Evolutionary conservation across 176 grass and related monocot species (phyloP).

Genomic region (Oryza brachyantha): DNA sequence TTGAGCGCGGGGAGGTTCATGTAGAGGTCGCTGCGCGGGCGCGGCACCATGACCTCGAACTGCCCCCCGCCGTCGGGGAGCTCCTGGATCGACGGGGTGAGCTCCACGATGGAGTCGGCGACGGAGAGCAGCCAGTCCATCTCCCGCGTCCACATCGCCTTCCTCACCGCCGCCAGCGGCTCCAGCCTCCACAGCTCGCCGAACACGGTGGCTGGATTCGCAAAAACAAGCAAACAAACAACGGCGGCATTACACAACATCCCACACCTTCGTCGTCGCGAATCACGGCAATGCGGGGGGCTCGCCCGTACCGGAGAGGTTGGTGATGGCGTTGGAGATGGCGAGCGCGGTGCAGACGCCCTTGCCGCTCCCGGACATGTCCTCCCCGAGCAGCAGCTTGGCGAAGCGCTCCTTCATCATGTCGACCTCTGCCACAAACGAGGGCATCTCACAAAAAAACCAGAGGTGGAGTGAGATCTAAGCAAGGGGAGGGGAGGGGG

Average conservation of each 20-base stretch:
- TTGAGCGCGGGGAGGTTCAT: slow-evolving; percentile 95
- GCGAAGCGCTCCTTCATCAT: slow-evolving; percentile 99
- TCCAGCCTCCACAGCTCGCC: slow-evolving; percentile 98
- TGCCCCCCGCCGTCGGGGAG: slow-evolving; percentile 74
- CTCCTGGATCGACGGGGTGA: slow-evolving; percentile 85
- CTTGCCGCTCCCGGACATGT: slow-evolving; percentile 99
- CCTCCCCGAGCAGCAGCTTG: slow-evolving; percentile 94
- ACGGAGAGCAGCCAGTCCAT: slow-evolving; percentile 95
- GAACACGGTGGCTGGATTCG: slow-evolving; percentile 74
- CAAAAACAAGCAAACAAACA: too few species aligned
- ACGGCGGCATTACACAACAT: too few species aligned
- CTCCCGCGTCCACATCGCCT: slow-evolving; percentile 95
- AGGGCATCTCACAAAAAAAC: not conserved
- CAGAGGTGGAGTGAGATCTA: not conserved
- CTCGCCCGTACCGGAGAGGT: slow-evolving; percentile 71
- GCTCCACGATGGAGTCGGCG: slow-evolving; percentile 89
- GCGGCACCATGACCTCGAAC: slow-evolving; percentile 96
- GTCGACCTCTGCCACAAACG: slow-evolving; percentile 62
- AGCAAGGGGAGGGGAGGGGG: not conserved
- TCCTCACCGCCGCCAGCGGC: slow-evolving; percentile 74
- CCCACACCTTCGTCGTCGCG: not conserved
- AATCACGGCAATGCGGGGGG: slow-evolving; percentile 25
- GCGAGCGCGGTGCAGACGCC: slow-evolving; percentile 98
- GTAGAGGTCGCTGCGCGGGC: slow-evolving; percentile 79
- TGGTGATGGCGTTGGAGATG: slow-evolving; percentile 97